A percentile compares a stretch with the other conserved stretches of the same genome.
Conservation (phyloP, 164 flowering plant species). For the Buxus sempervirens region DNA sequence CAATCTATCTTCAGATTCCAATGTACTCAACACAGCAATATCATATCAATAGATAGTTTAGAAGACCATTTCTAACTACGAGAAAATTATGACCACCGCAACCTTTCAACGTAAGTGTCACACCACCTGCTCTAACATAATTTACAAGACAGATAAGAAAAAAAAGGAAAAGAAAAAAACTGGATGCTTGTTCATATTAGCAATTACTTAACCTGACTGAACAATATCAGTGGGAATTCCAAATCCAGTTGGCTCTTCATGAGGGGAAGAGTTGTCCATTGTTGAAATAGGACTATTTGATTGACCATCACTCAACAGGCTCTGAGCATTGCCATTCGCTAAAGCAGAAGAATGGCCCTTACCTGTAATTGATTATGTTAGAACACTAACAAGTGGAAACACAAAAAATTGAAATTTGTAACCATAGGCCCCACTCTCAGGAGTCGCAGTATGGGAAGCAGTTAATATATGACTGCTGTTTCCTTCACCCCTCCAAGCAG, state of each 20-base stretch:
- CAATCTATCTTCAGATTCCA: too few relatives aligned
- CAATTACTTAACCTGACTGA: constrained; percentile 44
- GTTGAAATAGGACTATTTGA: constrained; percentile 24
- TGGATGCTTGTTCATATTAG: not conserved
- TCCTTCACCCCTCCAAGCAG: constrained; percentile 49
- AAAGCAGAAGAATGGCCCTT: constrained; percentile 27
- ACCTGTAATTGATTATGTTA: constrained; percentile 26
- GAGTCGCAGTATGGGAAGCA: constrained; percentile 31
- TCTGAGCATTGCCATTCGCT: constrained; percentile 22
- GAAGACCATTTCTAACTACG: too few relatives aligned
- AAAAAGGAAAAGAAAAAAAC: not conserved
- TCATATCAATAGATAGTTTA: too few relatives aligned
- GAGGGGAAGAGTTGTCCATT: constrained; percentile 29
- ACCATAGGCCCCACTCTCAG: constrained; percentile 34
- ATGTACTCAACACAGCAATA: too few relatives aligned
- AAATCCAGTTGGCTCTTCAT: constrained; percentile 54
- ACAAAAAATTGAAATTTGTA: not conserved
- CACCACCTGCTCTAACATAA: not conserved
- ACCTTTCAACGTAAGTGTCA: not conserved
- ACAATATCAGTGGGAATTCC: constrained; percentile 34
- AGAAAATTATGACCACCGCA: constrained; percentile 4
- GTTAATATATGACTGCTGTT: constrained; percentile 25
- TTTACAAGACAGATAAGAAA: not conserved
- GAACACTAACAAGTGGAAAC: constrained; percentile 1
- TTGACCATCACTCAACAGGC: constrained; percentile 23